These are phyloP conservation scores for Leptographium radiaticola DNA, from an alignment of 2,329 filamentous ascomycete species.

Conservation along the genomic window DNA sequence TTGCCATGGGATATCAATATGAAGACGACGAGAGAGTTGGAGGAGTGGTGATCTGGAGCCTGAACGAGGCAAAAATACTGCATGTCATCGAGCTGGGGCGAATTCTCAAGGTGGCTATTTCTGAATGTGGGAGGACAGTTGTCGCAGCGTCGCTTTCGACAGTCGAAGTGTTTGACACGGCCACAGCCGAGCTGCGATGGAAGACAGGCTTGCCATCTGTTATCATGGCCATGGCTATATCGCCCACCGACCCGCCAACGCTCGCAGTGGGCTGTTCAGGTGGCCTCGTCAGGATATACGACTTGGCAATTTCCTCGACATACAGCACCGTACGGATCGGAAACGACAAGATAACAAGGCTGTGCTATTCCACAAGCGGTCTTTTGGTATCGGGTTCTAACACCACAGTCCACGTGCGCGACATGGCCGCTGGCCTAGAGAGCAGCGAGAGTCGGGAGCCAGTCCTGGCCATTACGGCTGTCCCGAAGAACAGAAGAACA, in stretches of 20 bases:
- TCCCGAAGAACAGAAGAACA: background rate
- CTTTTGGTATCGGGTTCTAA: background rate
- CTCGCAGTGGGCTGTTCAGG: background rate
- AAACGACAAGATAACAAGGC: too few relatives aligned
- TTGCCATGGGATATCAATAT: background rate
- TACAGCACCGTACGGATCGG: background rate
- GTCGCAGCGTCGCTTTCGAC: background rate
- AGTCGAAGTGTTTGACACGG: background rate
- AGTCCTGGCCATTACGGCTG: background rate
- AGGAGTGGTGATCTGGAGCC: background rate
- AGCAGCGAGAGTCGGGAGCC: background rate
- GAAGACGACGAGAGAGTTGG: background rate
- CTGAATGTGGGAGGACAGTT: background rate
- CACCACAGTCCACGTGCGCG: background rate
- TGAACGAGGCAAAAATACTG: background rate
- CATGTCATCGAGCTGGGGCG: background rate
- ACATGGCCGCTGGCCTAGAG: background rate
- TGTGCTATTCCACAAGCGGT: background rate
- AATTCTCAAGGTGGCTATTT: background rate
- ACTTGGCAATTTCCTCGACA: background rate
- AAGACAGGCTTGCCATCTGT: too few relatives aligned
- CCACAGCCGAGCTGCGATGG: background rate
- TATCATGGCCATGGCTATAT: background rate
- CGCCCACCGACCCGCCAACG: background rate
- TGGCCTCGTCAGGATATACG: background rate